Conservation (phyloP, 352 stramenopile genomes). For the Pythium aphanidermatum region DNA sequence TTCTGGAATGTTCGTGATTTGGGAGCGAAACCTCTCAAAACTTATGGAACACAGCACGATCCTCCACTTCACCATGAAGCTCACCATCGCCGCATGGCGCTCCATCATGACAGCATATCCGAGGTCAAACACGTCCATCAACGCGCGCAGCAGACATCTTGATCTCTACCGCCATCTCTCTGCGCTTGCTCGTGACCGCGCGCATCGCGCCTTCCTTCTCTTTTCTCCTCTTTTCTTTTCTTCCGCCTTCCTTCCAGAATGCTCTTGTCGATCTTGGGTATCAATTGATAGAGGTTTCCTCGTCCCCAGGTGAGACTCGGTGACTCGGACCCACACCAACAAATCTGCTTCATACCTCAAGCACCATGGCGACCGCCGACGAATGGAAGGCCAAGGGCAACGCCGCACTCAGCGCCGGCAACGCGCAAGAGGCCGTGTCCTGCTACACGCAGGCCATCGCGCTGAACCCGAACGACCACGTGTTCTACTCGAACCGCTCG, state of each 20-base stretch:
- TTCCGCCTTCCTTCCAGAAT: too few relatives aligned
- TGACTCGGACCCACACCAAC: conserved; percentile 14
- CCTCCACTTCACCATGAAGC: too few relatives aligned
- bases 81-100: too few relatives aligned
- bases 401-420: conserved; percentile 88
- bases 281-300: too few relatives aligned
- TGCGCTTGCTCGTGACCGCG: too few relatives aligned
- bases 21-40: conserved; percentile 6
- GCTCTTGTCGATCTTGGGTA: too few relatives aligned
- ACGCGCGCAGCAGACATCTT: too few relatives aligned
- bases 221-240: not conserved
- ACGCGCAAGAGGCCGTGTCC: conserved; percentile 93
- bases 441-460: conserved; percentile 97
- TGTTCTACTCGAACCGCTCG: conserved; percentile 98
- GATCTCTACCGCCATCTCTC: too few relatives aligned
- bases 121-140: too few relatives aligned
- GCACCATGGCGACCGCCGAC: conserved; percentile 27
- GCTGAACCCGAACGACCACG: conserved; percentile 92
- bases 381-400: conserved; percentile 96
- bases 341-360: not conserved
- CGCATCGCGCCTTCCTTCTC: not conserved
- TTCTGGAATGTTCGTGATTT: conserved; percentile 17
- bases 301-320: too few relatives aligned
- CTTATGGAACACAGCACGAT: too few relatives aligned
- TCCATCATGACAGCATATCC: too few relatives aligned